These are phyloP conservation scores for Leccinum sublutescens DNA, from an alignment of 768 basidiomycete species.

Conservation along the genomic window DNA sequence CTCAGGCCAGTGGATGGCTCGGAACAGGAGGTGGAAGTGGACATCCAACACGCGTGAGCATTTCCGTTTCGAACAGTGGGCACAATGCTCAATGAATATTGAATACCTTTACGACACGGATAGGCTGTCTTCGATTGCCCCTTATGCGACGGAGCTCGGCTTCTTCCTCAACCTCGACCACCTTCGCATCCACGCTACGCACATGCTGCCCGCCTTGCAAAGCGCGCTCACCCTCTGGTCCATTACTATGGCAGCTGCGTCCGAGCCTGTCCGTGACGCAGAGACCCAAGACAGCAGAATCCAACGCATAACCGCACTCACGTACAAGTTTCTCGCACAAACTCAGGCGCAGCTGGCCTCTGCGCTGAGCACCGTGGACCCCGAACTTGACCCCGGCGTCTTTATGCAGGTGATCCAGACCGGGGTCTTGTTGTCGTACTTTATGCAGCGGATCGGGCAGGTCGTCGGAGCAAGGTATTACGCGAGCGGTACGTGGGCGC, in stretches of 20 bases:
- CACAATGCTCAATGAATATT: neutral
- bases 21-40: neutral
- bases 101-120: neutral
- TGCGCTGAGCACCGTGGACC: constrained; percentile 39
- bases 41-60: constrained; percentile 15
- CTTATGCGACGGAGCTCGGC: constrained; percentile 56
- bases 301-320: neutral
- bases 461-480: constrained; percentile 61
- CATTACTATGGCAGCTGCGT: constrained; percentile 40
- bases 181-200: constrained; percentile 41
- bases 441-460: constrained; percentile 59
- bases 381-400: constrained; percentile 33
- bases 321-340: constrained; percentile 42
- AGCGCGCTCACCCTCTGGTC: constrained; percentile 55
- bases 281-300: constrained; percentile 20
- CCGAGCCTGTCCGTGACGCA: constrained; percentile 33
- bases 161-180: constrained; percentile 60
- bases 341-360: constrained; percentile 47
- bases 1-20: neutral
- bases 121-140: constrained; percentile 43
- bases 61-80: too few species aligned
- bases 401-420: constrained; percentile 58
- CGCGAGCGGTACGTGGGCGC: constrained; percentile 44
- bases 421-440: constrained; percentile 63
- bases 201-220: constrained; percentile 48